Percentiles rank a stretch among this genome's conserved stretches.
Evolutionary conservation across 805 yeast genomes (phyloP).

Genomic region (Zygoascus bituminiphila): DNA sequence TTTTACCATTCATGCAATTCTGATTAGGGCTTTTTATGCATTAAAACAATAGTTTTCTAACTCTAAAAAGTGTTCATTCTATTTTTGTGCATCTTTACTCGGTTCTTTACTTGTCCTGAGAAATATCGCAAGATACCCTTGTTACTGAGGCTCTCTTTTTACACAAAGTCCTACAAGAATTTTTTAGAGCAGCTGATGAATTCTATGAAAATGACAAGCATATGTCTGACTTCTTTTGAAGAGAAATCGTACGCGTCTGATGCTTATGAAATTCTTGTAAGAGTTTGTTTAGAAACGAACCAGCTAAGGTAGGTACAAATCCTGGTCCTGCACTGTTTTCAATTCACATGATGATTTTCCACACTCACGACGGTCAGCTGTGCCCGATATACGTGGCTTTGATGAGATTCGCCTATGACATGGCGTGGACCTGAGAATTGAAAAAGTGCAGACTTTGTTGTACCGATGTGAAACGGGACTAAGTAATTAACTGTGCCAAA

Average conservation of each 20-base stretch:
- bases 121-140: too few species aligned
- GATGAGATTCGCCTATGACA: constrained; percentile 80
- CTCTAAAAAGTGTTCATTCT: background rate
- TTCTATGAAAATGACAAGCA: constrained; percentile 69
- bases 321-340: background rate
- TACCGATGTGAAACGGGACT: too few species aligned
- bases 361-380: constrained; percentile 71
- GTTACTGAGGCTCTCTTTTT: too few species aligned
- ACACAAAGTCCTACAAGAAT: constrained; percentile 4
- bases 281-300: background rate
- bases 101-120: too few species aligned
- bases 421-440: constrained; percentile 58
- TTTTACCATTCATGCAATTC: constrained; percentile 94
- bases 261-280: constrained; percentile 15
- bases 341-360: constrained; percentile 45
- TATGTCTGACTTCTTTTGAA: constrained; percentile 80
- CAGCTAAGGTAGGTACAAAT: constrained; percentile 15
- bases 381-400: constrained; percentile 47
- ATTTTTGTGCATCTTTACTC: background rate
- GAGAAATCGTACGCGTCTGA: constrained; percentile 61
- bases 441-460: too few species aligned
- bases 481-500: too few species aligned
- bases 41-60: background rate
- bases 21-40: constrained; percentile 31
- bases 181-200: constrained; percentile 7